phyloP scores from a whole-genome alignment of 73 alveolate species.

The Durusdinium trenchii region DNA sequence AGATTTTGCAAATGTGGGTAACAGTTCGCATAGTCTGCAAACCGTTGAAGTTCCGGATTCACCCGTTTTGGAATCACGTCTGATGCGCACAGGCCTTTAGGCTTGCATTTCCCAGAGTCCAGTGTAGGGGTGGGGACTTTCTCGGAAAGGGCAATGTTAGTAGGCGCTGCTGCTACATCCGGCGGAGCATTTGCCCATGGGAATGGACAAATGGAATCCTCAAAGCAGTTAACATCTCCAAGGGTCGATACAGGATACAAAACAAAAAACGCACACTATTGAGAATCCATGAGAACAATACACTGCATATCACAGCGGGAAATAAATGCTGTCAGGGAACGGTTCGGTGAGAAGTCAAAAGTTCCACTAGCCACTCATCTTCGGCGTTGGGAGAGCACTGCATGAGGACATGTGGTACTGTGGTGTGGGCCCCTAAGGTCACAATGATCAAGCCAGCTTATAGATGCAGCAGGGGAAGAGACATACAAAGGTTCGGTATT shows the following conservation, averaged over 20 bases:
- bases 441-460: not conserved
- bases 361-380: slow-evolving; percentile 28
- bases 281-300: not conserved
- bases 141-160: not conserved
- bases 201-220: slow-evolving; percentile 29
- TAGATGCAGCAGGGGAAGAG: not conserved
- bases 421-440: not conserved
- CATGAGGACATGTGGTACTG: not conserved
- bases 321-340: slow-evolving; percentile 15
- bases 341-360: slow-evolving; percentile 22
- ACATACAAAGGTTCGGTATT: not conserved
- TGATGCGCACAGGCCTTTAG: not conserved
- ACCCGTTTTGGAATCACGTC: too few species aligned
- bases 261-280: not conserved
- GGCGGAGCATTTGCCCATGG: slow-evolving; percentile 10
- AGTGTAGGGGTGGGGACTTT: not conserved
- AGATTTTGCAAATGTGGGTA: not conserved
- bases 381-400: not conserved
- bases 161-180: not conserved
- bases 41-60: not conserved
- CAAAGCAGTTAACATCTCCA: not conserved
- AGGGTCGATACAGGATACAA: not conserved
- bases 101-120: not conserved
- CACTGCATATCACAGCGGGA: not conserved
- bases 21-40: not conserved